Evolutionary conservation across 164 flowering plant genomes (phyloP).

Genomic region (Stephania yunnanensis): DNA sequence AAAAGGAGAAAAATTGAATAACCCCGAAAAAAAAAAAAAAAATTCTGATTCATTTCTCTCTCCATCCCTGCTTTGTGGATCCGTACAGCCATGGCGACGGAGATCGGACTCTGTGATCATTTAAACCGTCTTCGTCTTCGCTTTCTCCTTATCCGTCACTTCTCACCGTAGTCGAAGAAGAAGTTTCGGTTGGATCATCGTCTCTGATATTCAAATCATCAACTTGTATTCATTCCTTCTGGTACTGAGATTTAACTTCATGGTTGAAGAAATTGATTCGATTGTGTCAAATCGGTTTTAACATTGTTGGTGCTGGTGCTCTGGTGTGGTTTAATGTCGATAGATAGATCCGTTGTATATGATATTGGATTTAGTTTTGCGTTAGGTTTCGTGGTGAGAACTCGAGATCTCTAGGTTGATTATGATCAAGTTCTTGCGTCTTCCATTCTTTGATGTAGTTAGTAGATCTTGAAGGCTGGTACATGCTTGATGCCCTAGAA

Average conservation of each 20-base stretch:
- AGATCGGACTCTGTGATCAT: conserved; percentile 9
- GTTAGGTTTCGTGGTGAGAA: not conserved
- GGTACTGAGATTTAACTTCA: not conserved
- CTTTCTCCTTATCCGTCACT: not conserved
- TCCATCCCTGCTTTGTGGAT: conserved; percentile 8
- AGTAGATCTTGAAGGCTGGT: not conserved
- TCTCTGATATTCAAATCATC: not conserved
- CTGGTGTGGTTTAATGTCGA: not conserved
- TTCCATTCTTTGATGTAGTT: not conserved
- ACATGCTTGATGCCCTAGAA: conserved; percentile 2
- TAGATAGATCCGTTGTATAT: not conserved
- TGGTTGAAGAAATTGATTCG: not conserved
- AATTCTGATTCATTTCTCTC: not conserved
- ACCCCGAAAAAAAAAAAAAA: not conserved
- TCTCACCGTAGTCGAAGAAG: not conserved
- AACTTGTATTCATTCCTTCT: not conserved
- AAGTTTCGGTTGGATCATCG: not conserved
- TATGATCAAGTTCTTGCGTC: not conserved
- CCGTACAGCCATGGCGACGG: conserved; percentile 10
- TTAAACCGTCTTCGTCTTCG: not conserved
- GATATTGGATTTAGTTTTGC: not conserved
- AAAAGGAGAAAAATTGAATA: not conserved
- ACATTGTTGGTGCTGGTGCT: not conserved
- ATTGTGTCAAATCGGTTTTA: not conserved
- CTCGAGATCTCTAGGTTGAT: not conserved